Evolutionary conservation across 192 early-diverging fungal species (phyloP), one percentile per base, ranked within the genome.

Genomic region (Backusella mclennaniae): DNA sequence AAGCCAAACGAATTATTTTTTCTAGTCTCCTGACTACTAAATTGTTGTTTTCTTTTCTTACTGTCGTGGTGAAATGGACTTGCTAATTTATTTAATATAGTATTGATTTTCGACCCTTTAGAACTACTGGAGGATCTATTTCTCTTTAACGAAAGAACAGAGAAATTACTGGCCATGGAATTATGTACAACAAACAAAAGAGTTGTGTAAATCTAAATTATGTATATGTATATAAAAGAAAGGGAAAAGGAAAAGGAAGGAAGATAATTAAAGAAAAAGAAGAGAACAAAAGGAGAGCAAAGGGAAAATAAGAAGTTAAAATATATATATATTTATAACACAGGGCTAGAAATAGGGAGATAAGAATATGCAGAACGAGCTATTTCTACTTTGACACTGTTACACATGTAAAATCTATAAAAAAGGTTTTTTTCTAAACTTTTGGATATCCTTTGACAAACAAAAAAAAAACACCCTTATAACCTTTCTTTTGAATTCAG

Each of bases 141-240:
- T 46, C 68, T 39, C 66, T 76, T 76, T 35, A 67, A 44, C 21
- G 75, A 76, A 41, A 70, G 52, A 38, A 67, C 35, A 42, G 67
- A 42, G 38, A 70, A 70, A 35, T 33, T 38, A 21, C 44, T 44
- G 19, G 75, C 52, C 75, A 76, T 76, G 56, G 56, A 29, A 63
- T 26, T 63, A 63, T 63, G 56, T 63, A 63, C 56, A 63, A 63
- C 23, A 26, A 59, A 59, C 23, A 63, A 49, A 49, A 23, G 23
- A 29, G 21, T 63, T 63, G 21, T 63, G 12, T 49, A 56, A 23
- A 23, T 56, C 53, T 21, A 56, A 56, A 23, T 56, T 56, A 56
- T 63, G 12, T 69, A 69, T 69, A 41, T 69, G 38, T 68, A 69
- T 39, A 17, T 41, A 41, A 35, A 41, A 23, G 21, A 69, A 69